Evolutionary conservation across 2,329 filamentous ascomycete species (phyloP).

Genomic region (Lasiodiplodia hormozganensis): DNA sequence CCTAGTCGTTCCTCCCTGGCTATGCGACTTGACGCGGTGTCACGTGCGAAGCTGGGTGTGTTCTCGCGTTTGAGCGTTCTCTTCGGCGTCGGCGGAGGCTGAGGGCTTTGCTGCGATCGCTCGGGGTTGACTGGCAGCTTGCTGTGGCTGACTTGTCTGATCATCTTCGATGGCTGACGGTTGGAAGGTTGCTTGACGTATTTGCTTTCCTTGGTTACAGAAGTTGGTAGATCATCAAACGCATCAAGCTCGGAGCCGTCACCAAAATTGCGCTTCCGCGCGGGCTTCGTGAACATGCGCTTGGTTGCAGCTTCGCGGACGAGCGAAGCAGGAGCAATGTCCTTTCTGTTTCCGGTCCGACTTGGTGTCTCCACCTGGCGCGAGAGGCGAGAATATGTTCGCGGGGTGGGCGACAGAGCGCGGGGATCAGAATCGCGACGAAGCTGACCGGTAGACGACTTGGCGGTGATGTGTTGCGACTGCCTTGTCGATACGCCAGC

Average conservation of each 20-base stretch:
- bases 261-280: conserved; percentile 76
- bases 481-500: conserved; percentile 75
- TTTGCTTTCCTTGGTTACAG: conserved; percentile 77
- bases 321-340: conserved; percentile 57
- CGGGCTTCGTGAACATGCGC: conserved; percentile 77
- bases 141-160: conserved; percentile 58
- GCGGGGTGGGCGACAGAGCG: conserved; percentile 53
- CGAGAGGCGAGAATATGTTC: conserved; percentile 56
- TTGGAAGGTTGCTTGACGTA: conserved; percentile 81
- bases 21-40: conserved; percentile 70
- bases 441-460: conserved; percentile 72
- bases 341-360: conserved; percentile 51
- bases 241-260: conserved; percentile 90
- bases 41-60: conserved; percentile 69
- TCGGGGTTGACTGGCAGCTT: conserved; percentile 49
- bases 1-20: conserved; percentile 67
- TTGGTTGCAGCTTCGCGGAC: conserved; percentile 63
- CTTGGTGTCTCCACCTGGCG: conserved; percentile 58
- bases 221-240: conserved; percentile 95
- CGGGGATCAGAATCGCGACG: conserved; percentile 81
- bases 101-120: conserved; percentile 52
- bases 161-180: conserved; percentile 70
- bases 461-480: conserved; percentile 79
- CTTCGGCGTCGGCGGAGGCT: conserved; percentile 60
- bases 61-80: conserved; percentile 58